phyloP scores from a whole-genome alignment of 1,139 yeast species.

The Kodamaea alishanica region DNA sequence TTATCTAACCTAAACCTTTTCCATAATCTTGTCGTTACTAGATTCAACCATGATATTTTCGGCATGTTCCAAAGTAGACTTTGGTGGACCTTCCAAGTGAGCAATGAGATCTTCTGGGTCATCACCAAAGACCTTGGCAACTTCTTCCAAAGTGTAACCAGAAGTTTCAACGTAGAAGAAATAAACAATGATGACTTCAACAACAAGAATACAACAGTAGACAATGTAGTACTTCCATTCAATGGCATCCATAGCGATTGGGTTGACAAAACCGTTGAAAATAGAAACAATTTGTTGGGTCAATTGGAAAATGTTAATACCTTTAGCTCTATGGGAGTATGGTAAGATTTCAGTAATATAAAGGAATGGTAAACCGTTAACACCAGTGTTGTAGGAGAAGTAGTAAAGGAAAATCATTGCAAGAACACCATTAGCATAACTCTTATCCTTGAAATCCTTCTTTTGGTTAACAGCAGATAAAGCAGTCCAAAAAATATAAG shows the following conservation, averaged over 20 bases:
- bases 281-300: slow-evolving; percentile 25
- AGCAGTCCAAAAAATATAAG: slow-evolving; percentile 38
- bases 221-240: slow-evolving; percentile 62
- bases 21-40: no score
- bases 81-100: slow-evolving; percentile 7
- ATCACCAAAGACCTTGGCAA: slow-evolving; percentile 47
- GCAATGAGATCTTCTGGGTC: slow-evolving; percentile 17
- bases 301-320: slow-evolving; percentile 31
- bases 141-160: slow-evolving; percentile 54
- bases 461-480: slow-evolving; percentile 37
- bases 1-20: no score
- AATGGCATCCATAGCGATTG: slow-evolving; percentile 57
- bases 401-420: slow-evolving; percentile 46
- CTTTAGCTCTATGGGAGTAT: slow-evolving; percentile 44
- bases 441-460: slow-evolving; percentile 29
- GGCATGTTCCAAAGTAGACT: slow-evolving; percentile 6
- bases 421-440: slow-evolving; percentile 42
- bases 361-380: slow-evolving; percentile 38
- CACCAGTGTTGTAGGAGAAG: slow-evolving; percentile 33
- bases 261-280: slow-evolving; percentile 50
- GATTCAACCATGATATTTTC: not conserved
- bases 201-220: slow-evolving; percentile 38
- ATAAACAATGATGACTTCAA: slow-evolving; percentile 35
- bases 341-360: slow-evolving; percentile 45
- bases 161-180: slow-evolving; percentile 50